phyloP scores from a whole-genome alignment of 1,284 basidiomycete genomes.

The Grifola frondosa region DNA sequence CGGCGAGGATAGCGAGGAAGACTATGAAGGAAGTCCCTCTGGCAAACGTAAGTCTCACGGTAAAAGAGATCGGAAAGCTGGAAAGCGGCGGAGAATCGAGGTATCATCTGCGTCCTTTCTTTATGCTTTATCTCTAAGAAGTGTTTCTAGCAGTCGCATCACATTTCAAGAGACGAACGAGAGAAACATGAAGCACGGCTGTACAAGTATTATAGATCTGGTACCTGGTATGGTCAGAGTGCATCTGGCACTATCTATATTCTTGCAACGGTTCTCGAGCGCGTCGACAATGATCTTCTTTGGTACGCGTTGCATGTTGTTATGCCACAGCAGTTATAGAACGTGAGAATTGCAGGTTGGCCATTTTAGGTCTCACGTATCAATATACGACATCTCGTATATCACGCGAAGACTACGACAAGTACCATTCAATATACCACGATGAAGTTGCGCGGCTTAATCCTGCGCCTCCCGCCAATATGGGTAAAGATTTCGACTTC shows the following conservation, averaged over 20 bases:
- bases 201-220: slow-evolving; percentile 82
- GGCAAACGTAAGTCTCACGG: slow-evolving; percentile 59
- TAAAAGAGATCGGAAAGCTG: slow-evolving; percentile 38
- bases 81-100: slow-evolving; percentile 53
- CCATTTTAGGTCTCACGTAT: slow-evolving; percentile 90
- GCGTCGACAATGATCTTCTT: slow-evolving; percentile 90
- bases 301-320: slow-evolving; percentile 55
- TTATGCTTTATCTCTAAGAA: slow-evolving; percentile 2
- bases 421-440: slow-evolving; percentile 72
- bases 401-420: slow-evolving; percentile 85
- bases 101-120: slow-evolving; percentile 30
- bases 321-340: neutral
- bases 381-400: slow-evolving; percentile 91
- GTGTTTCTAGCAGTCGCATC: slow-evolving; percentile 34
- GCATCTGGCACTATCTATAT: slow-evolving; percentile 89
- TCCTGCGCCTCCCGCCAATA: slow-evolving; percentile 47
- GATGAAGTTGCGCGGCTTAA: slow-evolving; percentile 92
- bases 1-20: slow-evolving; percentile 44
- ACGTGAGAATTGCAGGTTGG: slow-evolving; percentile 64
- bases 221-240: slow-evolving; percentile 88
- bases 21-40: slow-evolving; percentile 37
- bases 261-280: slow-evolving; percentile 85
- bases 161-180: slow-evolving; percentile 71
- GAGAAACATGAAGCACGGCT: slow-evolving; percentile 61
- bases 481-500: slow-evolving; percentile 40